Evolutionary conservation across 495 filamentous ascomycete species (phyloP).

Genomic region (Pyrenula aspistea): DNA sequence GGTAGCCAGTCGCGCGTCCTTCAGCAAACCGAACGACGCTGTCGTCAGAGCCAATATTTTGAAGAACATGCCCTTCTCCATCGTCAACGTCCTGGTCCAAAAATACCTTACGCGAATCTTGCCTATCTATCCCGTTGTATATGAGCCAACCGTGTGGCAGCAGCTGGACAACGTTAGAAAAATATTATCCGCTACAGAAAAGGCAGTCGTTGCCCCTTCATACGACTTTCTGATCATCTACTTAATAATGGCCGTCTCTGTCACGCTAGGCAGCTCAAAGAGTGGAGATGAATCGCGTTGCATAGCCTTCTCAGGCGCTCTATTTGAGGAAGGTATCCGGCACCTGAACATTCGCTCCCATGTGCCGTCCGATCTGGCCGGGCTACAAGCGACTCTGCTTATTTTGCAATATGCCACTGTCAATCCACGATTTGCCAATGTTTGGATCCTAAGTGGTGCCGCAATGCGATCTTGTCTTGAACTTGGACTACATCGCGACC

Average conservation of each 20-base stretch:
- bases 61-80: background rate
- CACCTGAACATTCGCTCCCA: background rate
- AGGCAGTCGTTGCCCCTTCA: background rate
- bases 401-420: background rate
- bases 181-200: background rate
- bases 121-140: background rate
- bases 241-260: background rate
- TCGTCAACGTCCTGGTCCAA: background rate
- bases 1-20: background rate
- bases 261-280: background rate
- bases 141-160: background rate
- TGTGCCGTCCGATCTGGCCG: background rate
- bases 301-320: background rate
- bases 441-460: background rate
- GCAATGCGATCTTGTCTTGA: background rate
- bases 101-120: background rate
- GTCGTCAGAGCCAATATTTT: background rate
- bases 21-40: background rate
- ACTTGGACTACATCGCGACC: background rate
- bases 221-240: background rate
- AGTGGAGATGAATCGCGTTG: background rate
- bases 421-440: background rate
- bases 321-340: background rate
- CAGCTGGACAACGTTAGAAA: background rate
- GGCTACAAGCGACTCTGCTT: background rate